These are phyloP conservation scores for Oryza australiensis DNA, from an alignment of 176 grass and related monocot species.

Conservation along the genomic window DNA sequence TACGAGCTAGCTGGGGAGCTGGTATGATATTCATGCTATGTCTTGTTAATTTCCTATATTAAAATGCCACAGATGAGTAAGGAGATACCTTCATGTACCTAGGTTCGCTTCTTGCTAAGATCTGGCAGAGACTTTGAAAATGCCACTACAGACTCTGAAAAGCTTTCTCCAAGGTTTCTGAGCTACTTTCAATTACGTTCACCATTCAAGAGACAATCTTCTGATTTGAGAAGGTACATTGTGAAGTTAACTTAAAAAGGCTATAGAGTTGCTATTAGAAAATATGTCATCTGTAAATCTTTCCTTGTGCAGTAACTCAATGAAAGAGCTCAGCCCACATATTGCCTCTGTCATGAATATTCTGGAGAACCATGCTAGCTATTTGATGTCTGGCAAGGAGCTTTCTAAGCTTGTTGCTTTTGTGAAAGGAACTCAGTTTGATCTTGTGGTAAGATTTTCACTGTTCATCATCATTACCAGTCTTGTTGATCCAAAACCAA, in stretches of 20 bases:
- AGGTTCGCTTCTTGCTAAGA: conserved; percentile 95
- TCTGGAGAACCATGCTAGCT: conserved; percentile 92
- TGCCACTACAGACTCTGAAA: conserved; percentile 70
- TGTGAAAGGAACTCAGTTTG: conserved; percentile 99
- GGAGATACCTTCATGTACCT: conserved; percentile 27
- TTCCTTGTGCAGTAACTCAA: conserved; percentile 57
- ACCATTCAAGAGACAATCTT: conserved; percentile 76
- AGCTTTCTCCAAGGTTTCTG: conserved; percentile 87
- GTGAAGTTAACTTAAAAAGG: conserved; percentile 21
- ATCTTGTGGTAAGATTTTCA: conserved; percentile 82
- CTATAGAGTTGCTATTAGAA: conserved; percentile 13
- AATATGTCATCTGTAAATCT: conserved; percentile 19
- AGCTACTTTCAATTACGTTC: conserved; percentile 83
- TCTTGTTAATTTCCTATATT: conserved; percentile 34
- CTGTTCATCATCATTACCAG: conserved; percentile 4
- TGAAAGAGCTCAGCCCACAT: conserved; percentile 95
- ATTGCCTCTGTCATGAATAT: conserved; percentile 98
- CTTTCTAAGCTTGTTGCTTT: conserved; percentile 98
- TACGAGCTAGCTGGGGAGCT: conserved; percentile 91
- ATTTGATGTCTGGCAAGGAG: conserved; percentile 99
- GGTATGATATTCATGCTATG: conserved; percentile 62
- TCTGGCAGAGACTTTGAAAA: conserved; percentile 94
- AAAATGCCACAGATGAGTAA: conserved; percentile 28
- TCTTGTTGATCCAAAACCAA: conserved; percentile 29
- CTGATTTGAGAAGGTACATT: conserved; percentile 79